Conservation (phyloP, 306 rosid species). For the Fagus crenata region DNA sequence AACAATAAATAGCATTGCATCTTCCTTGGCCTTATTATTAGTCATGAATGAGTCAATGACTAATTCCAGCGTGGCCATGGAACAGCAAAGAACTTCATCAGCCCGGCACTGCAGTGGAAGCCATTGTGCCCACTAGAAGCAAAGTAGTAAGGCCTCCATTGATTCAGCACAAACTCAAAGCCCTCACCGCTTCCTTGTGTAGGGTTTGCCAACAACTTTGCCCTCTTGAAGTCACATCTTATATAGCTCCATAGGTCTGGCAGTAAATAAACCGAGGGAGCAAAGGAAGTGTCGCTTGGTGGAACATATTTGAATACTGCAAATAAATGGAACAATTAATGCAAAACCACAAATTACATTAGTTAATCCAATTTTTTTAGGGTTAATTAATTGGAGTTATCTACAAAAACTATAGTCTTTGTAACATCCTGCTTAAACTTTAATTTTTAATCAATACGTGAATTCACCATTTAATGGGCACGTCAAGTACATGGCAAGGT, state of each 20-base stretch:
- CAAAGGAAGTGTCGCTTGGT: conserved; percentile 19
- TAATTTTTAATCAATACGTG: too few relatives aligned
- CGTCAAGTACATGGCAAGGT: too few relatives aligned
- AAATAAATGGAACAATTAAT: neutral
- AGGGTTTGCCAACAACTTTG: conserved; percentile 44
- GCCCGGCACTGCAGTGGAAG: conserved; percentile 56
- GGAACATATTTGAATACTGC: conserved; percentile 60
- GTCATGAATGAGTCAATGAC: neutral
- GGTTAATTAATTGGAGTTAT: too few relatives aligned
- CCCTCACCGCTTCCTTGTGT: conserved; percentile 47
- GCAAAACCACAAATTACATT: too few relatives aligned
- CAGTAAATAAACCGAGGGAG: conserved; percentile 47
- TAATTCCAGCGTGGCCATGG: conserved; percentile 32
- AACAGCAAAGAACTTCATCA: conserved; percentile 41
- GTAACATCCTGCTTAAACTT: too few relatives aligned
- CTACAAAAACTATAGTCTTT: too few relatives aligned
- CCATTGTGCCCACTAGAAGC: conserved; percentile 46
- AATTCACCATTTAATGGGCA: too few relatives aligned
- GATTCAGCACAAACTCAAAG: conserved; percentile 37
- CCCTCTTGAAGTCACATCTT: conserved; percentile 46
- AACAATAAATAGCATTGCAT: too few relatives aligned
- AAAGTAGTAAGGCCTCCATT: conserved; percentile 56
- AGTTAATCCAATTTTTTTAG: too few relatives aligned
- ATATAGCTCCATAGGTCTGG: conserved; percentile 49
- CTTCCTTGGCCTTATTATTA: too few relatives aligned